Evolutionary conservation across 306 rosid species (phyloP), one percentile per base, ranked within the genome.

Genomic region (Styphnolobium japonicum): DNA sequence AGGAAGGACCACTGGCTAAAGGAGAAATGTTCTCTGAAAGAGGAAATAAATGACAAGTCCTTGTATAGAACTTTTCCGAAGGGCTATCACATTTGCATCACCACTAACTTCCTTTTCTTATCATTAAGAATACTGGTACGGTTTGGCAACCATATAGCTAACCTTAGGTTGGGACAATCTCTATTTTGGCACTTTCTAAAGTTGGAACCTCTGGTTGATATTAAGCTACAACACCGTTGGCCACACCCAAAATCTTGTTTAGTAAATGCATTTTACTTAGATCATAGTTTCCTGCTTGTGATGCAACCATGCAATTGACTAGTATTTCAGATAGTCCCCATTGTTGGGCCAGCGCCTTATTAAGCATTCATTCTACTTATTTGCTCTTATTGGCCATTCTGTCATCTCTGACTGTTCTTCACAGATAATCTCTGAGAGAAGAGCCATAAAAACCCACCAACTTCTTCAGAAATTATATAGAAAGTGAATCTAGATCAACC

Each of bases 1-100:
- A 34, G 46, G 78, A 73, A 80, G 85, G 87, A 84, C 87, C 87
- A 80, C 87, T 62, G 7, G 19, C 79, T 62, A 37, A 73, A 74
- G 48, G 55, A 11, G 33, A 62, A 22, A 16, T 16, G 31, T 15
- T n/a, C 11, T 55, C 53, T 68, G 40, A 70, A 56, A 63, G 49
- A 48, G 57, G 58, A 37, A 22, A 27, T 52, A 3, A 11, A 55
- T 63, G 53, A 34, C 65, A 34, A 63, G 73, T 37, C 27, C 42
- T 4, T 46, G 21, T 36, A 51, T 37, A 11, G 34, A 69, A 70
- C 21, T 48, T 66, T 57, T 67, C 74, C 25, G 19, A 58, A 36
- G 51, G 10, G 4, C 62, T 69, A 42, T 2, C 37, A 7, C 10
- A 49, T 31, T 67, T 58, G 25, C 70, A 42, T 70, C 34, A 16